Evolutionary conservation across 495 filamentous ascomycete species (phyloP).

Genomic region (Aspergillus panamensis): DNA sequence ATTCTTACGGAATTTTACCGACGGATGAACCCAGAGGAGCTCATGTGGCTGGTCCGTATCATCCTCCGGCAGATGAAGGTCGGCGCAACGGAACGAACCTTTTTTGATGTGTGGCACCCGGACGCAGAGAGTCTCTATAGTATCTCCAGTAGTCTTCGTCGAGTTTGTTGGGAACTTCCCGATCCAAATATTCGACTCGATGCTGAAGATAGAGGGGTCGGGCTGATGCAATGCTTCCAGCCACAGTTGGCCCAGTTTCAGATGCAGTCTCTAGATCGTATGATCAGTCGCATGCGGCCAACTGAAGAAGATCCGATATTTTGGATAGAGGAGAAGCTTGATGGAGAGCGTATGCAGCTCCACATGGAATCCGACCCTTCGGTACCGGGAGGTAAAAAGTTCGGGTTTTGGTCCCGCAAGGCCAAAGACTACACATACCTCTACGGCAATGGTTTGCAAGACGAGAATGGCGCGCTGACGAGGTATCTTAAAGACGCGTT

Average conservation of each 20-base stretch:
- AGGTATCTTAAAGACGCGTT: slow-evolving; percentile 78
- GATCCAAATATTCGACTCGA: slow-evolving; percentile 73
- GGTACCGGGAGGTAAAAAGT: slow-evolving; percentile 65
- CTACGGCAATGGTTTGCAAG: slow-evolving; percentile 74
- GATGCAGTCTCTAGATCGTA: slow-evolving; percentile 79
- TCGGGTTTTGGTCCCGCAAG: slow-evolving; percentile 92
- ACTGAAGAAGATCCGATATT: slow-evolving; percentile 71
- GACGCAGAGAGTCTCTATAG: slow-evolving; percentile 89
- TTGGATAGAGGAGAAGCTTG: slow-evolving; percentile 98
- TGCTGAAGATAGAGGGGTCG: slow-evolving; percentile 68
- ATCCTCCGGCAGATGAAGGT: slow-evolving; percentile 96
- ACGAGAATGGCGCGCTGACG: slow-evolving; percentile 75
- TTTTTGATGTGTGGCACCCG: slow-evolving; percentile 89
- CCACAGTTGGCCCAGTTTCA: slow-evolving; percentile 96
- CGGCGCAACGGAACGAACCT: slow-evolving; percentile 91
- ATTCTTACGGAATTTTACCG: slow-evolving; percentile 83
- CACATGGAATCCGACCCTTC: slow-evolving; percentile 77
- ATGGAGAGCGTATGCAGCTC: slow-evolving; percentile 95
- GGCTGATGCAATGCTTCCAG: slow-evolving; percentile 94
- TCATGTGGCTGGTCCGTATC: slow-evolving; percentile 93
- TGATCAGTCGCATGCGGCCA: slow-evolving; percentile 67
- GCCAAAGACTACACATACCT: slow-evolving; percentile 97
- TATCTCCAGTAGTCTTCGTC: slow-evolving; percentile 81
- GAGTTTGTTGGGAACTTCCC: slow-evolving; percentile 93
- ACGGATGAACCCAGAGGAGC: slow-evolving; percentile 87